These are phyloP conservation scores for Saccharomycopsis capsularis DNA, from an alignment of 805 yeast genomes.

Conservation along the genomic window DNA sequence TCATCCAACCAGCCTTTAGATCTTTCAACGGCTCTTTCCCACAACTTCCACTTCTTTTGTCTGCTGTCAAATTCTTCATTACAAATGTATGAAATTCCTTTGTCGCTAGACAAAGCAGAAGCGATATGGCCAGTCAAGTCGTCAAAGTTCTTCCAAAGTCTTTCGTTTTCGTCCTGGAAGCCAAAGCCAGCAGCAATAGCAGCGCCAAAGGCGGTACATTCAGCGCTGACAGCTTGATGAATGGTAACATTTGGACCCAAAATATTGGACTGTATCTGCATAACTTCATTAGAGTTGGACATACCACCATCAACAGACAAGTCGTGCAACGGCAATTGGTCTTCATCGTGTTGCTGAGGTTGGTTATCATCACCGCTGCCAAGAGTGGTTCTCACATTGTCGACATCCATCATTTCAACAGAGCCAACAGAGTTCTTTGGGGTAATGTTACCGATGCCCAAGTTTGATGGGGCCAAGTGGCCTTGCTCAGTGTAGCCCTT, in stretches of 20 bases:
- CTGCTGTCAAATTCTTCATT: conserved; percentile 39
- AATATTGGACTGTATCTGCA: conserved; percentile 91
- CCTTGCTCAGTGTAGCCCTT: background rate
- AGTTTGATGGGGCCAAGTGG: background rate
- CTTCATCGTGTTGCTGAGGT: conserved; percentile 27
- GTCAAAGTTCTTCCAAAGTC: conserved; percentile 65
- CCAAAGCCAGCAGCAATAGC: conserved; percentile 91
- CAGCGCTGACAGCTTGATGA: conserved; percentile 72
- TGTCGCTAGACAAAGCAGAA: conserved; percentile 22
- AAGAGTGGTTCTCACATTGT: background rate
- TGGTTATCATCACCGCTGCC: background rate
- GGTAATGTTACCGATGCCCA: conserved; percentile 3
- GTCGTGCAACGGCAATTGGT: conserved; percentile 35
- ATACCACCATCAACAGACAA: conserved; percentile 92
- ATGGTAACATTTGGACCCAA: conserved; percentile 83
- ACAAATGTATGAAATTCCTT: conserved; percentile 25
- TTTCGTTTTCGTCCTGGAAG: conserved; percentile 39
- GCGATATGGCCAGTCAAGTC: conserved; percentile 42
- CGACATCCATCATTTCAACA: conserved; percentile 3
- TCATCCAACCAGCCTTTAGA: conserved; percentile 69
- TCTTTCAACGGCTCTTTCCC: conserved; percentile 82
- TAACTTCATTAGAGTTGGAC: conserved; percentile 83
- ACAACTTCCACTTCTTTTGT: conserved; percentile 56
- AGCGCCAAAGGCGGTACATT: conserved; percentile 93
- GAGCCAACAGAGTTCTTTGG: conserved; percentile 7